Base-by-base conservation (phyloP, 169 alveolate species). In the Eimeria mitis region DNA sequence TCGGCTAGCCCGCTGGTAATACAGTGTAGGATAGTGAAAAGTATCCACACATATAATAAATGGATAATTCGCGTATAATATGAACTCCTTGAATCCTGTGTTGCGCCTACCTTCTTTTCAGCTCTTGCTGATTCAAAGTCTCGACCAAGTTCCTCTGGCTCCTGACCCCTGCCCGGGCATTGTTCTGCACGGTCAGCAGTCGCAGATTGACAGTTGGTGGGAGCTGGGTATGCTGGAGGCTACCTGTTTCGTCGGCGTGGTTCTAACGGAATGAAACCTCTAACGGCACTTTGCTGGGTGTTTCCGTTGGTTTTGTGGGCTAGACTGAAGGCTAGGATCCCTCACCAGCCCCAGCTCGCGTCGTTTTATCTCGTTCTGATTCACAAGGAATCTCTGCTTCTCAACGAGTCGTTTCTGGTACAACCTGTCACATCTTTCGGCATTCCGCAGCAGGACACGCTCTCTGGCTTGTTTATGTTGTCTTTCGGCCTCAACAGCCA, bases 351-450 rank as follows among this genome's bases (percentile, higher is more conserved):
- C 83, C 52, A 87, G 47, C 54, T 87, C 94, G 42, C 81, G 94
- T 52, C 94, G 44, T 34, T 42, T 61, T 28, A 87, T 87, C 34
- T 87, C 94, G 42, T 65, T 63, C 63, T 87, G 94, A 52, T 87
- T 87, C 49, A 87, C 65, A 63, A 87, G 94, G 83, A 87, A 87
- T 31, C 83, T 40, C 37, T 87, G 94, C 31, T 87, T 87, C 54
- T 87, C 94, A 13, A 65, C 37, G 47, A 63, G 83, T 19, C 94
- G 94, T 40, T 87, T 87, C 84, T 61, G 79, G 23, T 87, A 31
- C 31, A 87, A 42, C 13, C 94, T 44, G 4, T 87, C 94, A 6
- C 84, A 40, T 65, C 83, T 40, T 16, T 87, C 94, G 13, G 28
- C 94, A 28, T 63, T 61, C 23, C 94, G 61, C 71, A 87, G 83